These are phyloP conservation scores for Prunus yedoensis DNA, from an alignment of 331 rosid genomes.

Conservation along the genomic window DNA sequence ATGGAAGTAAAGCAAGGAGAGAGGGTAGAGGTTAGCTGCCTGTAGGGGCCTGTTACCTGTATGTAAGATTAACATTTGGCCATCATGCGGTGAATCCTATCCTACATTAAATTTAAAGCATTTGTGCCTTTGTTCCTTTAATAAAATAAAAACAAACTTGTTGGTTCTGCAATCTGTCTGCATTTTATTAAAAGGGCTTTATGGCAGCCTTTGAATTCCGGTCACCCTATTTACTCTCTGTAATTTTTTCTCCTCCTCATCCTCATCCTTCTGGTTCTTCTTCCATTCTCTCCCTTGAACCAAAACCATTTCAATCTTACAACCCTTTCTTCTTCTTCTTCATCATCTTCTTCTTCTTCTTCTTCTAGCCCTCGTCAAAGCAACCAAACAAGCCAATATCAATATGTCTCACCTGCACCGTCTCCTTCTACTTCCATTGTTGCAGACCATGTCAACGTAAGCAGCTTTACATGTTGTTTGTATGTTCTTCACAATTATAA, in stretches of 20 bases:
- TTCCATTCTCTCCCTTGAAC: conserved; percentile 19
- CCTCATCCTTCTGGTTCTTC: not conserved
- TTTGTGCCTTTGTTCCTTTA: not conserved
- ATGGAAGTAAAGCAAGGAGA: not conserved
- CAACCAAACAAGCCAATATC: not conserved
- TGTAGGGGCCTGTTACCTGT: no score
- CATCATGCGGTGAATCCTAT: no score
- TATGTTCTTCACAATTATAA: not conserved
- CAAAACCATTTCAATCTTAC: conserved; percentile 6
- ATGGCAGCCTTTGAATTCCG: conserved; percentile 21
- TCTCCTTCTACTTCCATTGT: not conserved
- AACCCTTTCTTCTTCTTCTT: not conserved
- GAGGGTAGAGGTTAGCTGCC: not conserved
- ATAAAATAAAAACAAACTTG: not conserved
- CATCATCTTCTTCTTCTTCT: no score
- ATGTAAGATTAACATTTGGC: no score
- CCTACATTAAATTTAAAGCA: no score
- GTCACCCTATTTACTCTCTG: conserved; percentile 19
- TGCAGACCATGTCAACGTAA: conserved; percentile 18
- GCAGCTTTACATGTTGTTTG: not conserved
- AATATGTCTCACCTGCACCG: not conserved
- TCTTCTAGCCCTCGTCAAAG: not conserved
- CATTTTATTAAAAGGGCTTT: not conserved
- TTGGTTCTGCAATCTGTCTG: not conserved
- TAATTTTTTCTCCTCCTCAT: conserved; percentile 17